Percentiles rank a stretch among this genome's conserved stretches.
These are phyloP conservation scores for Flaveria robusta DNA, from an alignment of 129 eudicot species.

Conservation along the genomic window DNA sequence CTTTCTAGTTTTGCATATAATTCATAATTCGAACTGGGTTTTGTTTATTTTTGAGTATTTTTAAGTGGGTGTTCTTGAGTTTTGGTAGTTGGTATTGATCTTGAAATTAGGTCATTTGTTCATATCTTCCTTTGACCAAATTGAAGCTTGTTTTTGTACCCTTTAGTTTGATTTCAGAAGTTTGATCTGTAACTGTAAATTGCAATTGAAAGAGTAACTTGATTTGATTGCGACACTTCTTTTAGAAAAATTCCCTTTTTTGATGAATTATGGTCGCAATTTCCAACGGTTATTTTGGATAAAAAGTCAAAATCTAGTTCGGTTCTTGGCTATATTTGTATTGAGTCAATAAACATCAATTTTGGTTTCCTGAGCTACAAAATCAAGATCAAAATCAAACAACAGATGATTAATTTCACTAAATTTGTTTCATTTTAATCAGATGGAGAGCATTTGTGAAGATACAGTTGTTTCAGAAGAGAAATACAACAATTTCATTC, in stretches of 20 bases:
- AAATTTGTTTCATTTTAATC: neutral
- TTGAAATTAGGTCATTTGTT: slow-evolving; percentile 21
- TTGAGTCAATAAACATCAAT: neutral
- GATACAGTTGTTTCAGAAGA: slow-evolving; percentile 53
- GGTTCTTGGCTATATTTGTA: neutral
- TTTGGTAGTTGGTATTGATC: slow-evolving; percentile 7
- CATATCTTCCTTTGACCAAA: slow-evolving; percentile 10
- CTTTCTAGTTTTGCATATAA: neutral
- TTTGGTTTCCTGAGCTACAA: neutral
- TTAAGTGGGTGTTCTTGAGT: slow-evolving; percentile 10
- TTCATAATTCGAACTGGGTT: neutral
- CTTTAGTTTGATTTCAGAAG: neutral
- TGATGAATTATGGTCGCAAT: neutral
- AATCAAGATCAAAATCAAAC: neutral
- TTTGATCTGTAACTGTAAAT: slow-evolving; percentile 24
- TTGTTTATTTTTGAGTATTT: neutral
- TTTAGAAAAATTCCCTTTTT: neutral
- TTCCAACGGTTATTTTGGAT: neutral
- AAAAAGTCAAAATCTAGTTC: neutral
- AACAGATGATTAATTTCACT: neutral
- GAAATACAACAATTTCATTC: slow-evolving; percentile 53
- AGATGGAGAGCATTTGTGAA: slow-evolving; percentile 87
- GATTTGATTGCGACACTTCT: slow-evolving; percentile 10
- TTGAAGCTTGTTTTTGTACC: slow-evolving; percentile 18
- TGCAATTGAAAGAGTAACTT: slow-evolving; percentile 14